phyloP scores from a whole-genome alignment of 2,329 filamentous ascomycete genomes.

The Sclerotinia borealis region DNA sequence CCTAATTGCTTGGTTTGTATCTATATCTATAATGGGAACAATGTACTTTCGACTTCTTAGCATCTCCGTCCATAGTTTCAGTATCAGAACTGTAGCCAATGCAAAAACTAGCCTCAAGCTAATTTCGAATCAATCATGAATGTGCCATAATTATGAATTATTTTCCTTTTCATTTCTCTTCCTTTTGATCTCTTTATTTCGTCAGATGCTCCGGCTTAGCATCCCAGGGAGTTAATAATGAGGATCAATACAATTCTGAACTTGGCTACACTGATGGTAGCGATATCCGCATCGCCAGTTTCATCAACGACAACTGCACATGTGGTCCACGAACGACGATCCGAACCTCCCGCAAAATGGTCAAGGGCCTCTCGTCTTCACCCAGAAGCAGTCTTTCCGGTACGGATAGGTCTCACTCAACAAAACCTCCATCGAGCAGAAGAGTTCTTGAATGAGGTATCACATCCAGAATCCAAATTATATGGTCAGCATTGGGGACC shows the following conservation, averaged over 20 bases:
- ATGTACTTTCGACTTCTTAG: neutral
- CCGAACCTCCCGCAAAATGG: slow-evolving; percentile 20
- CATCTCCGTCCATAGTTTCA: neutral
- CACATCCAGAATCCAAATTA: slow-evolving; percentile 39
- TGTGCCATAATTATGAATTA: neutral
- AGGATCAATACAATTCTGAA: slow-evolving; percentile 21
- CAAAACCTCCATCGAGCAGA: slow-evolving; percentile 42
- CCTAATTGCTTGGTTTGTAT: neutral
- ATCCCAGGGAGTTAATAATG: slow-evolving; percentile 19
- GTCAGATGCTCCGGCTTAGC: slow-evolving; percentile 23
- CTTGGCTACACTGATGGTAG: slow-evolving; percentile 29
- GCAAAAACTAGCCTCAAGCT: neutral
- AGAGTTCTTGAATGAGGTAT: slow-evolving; percentile 39
- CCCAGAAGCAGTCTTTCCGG: slow-evolving; percentile 21
- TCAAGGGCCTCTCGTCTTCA: slow-evolving; percentile 20
- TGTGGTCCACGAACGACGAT: slow-evolving; percentile 27
- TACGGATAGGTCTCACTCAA: slow-evolving; percentile 40
- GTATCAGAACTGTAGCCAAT: neutral
- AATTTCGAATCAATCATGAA: neutral
- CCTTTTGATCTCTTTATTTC: neutral
- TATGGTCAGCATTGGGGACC: slow-evolving; percentile 45
- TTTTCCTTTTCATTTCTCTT: neutral
- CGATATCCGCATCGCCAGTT: slow-evolving; percentile 22
- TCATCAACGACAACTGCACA: slow-evolving; percentile 18
- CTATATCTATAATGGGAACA: neutral